Base-by-base conservation (phyloP, 2,329 filamentous ascomycete genomes). In the Fusarium torreyae region DNA sequence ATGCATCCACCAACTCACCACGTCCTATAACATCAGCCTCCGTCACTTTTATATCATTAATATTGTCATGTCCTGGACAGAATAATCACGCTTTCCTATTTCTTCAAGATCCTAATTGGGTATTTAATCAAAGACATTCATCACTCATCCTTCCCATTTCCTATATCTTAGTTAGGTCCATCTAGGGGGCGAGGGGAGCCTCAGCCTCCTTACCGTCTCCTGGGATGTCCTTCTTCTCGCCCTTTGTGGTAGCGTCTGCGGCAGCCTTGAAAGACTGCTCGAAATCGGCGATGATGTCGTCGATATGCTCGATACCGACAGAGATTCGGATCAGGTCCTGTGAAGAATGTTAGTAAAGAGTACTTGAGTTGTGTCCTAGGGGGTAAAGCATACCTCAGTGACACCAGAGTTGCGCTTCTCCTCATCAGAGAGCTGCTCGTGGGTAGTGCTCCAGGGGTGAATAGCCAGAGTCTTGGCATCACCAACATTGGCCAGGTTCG, bases 261-360 rank as follows among this genome's bases (percentile, higher is more conserved):
- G 87, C 86, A 26, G 87, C 86, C 77, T 89, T 87, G 81, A 98
- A 97, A 0, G 93, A 92, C 84, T 97, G 94, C 80, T 95, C 91
- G 78, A 98, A 98, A 81, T 98, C 95, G 74, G 90, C 92, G 77
- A 97, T 96, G 75, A 98, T 98, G 77, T 98, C 95, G 83, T 97
- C 94, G 78, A 98, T 97, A 80, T 98, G 94, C 83, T 98, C 95
- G 1, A 92, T 97, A 53, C 95, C 95, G 62, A 98, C 94, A 0
- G 94, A 98, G 76, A 98, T 96, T 68, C 95, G 92, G 80, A 98
- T 97, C 39, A 94, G 89, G 77, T 97, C 95, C 86, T 94, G 7
- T 10, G 36, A 36, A 38, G 9, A 10, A 13, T 7, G 18, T 28
- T 14, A 28, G 51, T 59, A 26, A 68, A 51, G 18, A 20, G 18